Base-by-base conservation (phyloP, 23 red algal species). In the Gracilariopsis chorda region DNA sequence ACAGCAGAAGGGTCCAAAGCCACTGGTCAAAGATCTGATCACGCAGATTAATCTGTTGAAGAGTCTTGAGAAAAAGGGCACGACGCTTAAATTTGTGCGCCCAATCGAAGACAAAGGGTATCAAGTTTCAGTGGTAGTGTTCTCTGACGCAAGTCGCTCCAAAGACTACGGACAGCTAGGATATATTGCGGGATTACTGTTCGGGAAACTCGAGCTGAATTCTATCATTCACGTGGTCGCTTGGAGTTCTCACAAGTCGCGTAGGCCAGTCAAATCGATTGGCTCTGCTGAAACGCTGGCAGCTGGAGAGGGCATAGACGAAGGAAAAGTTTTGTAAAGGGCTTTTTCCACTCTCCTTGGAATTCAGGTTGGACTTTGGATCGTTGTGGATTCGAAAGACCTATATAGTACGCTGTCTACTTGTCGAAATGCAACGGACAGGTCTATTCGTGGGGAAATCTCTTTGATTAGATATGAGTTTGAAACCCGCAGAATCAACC, bases 231-330 rank as follows among this genome's bases (percentile, higher is more conserved):
- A 84, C 19, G 28, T 51, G 20, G 24, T 84, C 24, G 16, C 0
- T 7, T 84, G 61, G 80, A 37, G 57, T 28, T 84, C 59, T 27
- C 80, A 84, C n/a, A 84, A 84, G 61, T 69, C 56, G 5, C 34
- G 61, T 6, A 37, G 60, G 4, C 55, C 80, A 37, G 44, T 69
- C 11, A 84, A 84, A 33, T 84, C 49, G 35, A 69, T 84, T 70
- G 59, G 80, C 30, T 47, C 80, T 9, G 80, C 80, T 20, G 61
- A 84, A 14, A 84, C 80, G 16, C 12, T 84, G 46, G 80, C 80
- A 32, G 80, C 80, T 3, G 80, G 80, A 32, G 30, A 32, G 28
- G 55, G 20, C 4, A 84, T 84, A 25, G 55, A 84, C 8, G 80
- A 84, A 44, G 61, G 80, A 33, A 65, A 84, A 33, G 36, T 51